Evolutionary conservation across 495 filamentous ascomycete genomes (phyloP), one percentile per base, ranked within the genome.

Genomic region (Tuber calosporum): DNA sequence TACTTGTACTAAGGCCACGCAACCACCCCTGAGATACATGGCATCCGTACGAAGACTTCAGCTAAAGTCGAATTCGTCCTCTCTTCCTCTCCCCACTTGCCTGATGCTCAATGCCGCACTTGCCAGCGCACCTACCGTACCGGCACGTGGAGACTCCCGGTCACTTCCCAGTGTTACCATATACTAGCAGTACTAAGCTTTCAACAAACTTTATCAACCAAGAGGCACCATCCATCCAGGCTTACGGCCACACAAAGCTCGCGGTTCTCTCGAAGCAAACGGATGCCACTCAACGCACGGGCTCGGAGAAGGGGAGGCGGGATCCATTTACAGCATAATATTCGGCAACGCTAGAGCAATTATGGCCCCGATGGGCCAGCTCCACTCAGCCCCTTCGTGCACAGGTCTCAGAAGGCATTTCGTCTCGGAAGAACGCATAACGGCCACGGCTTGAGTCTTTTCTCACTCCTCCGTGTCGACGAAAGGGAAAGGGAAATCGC

Each of bases 41-140:
- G 62, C 75, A 77, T 69, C 76, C 69, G 70, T 78, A 62, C 71
- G 75, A 77, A 77, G 77, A 78, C 70, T 73, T 78, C 75, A 78
- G 76, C 75, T 71, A 71, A 78, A 43, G 58, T 71, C 68, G 68
- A 40, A 70, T 15, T 34, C n/a, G 26, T 62, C 53, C 53, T 62
- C n/a, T 26, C 8, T 26, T 53, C 26, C 48, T 53, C 53, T 62
- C 26, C 26, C 30, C 53, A 34, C 26, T 62, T 30, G 30, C 53
- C 26, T 62, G 26, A 34, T 62, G 26, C 53, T 15, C 53, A 62
- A 75, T 62, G 45, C 67, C 41, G 69, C 66, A 48, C 71, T 36
- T 76, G 75, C 76, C 76, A 78, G 68, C 76, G 71, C 76, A 78
- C 70, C 67, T 77, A 71, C 70, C n/a, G n/a, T 75, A 78, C 70